phyloP scores from a whole-genome alignment of 2,329 filamentous ascomycete species.

The Colletotrichum liaoningense region DNA sequence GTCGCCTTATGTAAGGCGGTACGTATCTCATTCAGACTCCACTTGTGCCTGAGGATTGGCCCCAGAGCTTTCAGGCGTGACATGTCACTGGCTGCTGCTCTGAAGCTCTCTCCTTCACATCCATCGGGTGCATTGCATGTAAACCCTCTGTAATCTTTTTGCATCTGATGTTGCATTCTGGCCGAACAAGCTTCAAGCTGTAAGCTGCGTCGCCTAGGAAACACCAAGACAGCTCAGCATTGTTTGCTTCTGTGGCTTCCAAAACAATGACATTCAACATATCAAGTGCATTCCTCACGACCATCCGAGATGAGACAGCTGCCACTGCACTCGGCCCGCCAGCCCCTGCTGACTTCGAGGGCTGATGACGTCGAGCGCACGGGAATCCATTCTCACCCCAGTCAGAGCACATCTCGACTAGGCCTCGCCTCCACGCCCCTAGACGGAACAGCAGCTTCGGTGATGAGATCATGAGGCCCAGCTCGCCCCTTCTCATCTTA shows the following conservation, averaged over 20 bases:
- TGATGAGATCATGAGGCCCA: conserved; percentile 15
- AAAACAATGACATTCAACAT: conserved; percentile 1
- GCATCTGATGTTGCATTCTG: conserved; percentile 12
- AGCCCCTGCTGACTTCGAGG: conserved; percentile 2
- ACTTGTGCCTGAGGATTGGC: conserved; percentile 12
- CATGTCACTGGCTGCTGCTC: neutral
- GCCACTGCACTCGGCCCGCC: conserved; percentile 10
- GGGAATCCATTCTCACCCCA: neutral
- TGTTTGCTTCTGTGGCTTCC: neutral
- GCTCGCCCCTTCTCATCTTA: neutral
- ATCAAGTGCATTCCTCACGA: neutral
- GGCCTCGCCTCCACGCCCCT: neutral
- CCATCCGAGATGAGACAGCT: conserved; percentile 1
- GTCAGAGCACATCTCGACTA: conserved; percentile 4
- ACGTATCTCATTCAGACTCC: neutral
- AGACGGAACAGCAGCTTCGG: neutral
- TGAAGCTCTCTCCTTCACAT: neutral
- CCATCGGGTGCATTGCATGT: neutral
- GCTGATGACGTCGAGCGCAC: conserved; percentile 29
- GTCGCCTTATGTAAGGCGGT: neutral
- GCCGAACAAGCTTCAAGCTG: neutral
- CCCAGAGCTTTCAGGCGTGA: neutral
- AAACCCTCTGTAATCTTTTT: neutral
- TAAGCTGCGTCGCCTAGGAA: neutral
- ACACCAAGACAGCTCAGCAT: neutral